A percentile compares a stretch with the other conserved stretches of the same genome.
These are phyloP conservation scores for Neofusicoccum ribis DNA, from an alignment of 2,329 filamentous ascomycete species.

Conservation along the genomic window DNA sequence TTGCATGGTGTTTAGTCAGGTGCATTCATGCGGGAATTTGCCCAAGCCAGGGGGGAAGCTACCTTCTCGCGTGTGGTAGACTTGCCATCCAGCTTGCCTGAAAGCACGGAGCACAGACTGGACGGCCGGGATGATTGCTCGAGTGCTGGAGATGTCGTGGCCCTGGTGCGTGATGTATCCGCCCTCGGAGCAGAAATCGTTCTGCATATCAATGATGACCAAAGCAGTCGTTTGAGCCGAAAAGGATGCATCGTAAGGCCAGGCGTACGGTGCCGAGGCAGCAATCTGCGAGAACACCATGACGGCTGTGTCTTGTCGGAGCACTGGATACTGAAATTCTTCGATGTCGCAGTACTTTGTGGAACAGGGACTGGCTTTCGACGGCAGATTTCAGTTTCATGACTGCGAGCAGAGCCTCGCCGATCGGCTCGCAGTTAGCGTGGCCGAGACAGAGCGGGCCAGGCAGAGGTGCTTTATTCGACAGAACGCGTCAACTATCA, in stretches of 20 bases:
- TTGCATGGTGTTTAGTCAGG: not conserved
- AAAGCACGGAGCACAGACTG: slow-evolving; percentile 43
- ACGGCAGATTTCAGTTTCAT: not conserved
- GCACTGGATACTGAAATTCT: not conserved
- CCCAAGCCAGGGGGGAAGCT: not conserved
- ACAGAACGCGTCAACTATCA: too few species aligned
- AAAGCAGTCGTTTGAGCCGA: slow-evolving; percentile 29
- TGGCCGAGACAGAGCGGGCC: not conserved
- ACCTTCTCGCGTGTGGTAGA: slow-evolving; percentile 54
- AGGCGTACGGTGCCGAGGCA: slow-evolving; percentile 38
- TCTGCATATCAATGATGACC: slow-evolving; percentile 30
- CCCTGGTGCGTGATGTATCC: slow-evolving; percentile 54
- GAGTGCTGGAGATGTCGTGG: slow-evolving; percentile 43
- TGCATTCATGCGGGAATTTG: not conserved
- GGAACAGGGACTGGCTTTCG: not conserved
- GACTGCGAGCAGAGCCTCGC: not conserved
- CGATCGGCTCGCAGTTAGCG: not conserved
- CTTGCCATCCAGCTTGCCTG: slow-evolving; percentile 42
- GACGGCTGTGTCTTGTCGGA: too few species aligned
- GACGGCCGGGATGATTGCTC: slow-evolving; percentile 47
- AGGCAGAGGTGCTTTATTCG: too few species aligned
- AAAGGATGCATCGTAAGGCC: slow-evolving; percentile 44
- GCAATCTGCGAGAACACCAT: slow-evolving; percentile 24
- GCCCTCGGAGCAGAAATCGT: slow-evolving; percentile 43
- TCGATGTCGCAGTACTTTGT: not conserved